Base-by-base conservation (phyloP, 2,329 filamentous ascomycete genomes). In the Neoscytalidium dimidiatum region DNA sequence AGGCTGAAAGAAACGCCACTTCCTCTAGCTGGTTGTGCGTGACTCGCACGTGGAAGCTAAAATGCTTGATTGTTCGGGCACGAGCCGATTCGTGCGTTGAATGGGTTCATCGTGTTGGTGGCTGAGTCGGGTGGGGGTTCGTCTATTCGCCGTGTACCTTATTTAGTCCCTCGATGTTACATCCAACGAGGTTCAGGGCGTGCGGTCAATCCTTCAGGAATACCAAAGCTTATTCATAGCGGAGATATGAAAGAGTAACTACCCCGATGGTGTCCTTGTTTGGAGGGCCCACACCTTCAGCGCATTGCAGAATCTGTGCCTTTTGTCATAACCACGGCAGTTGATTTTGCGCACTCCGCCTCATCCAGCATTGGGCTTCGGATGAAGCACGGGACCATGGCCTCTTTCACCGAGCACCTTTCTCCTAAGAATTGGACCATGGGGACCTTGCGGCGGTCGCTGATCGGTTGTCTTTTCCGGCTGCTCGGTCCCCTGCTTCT, bases 381-480 rank as follows among this genome's bases (percentile, higher is more conserved):
- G 56, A 21, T 60, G 41, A 6, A 71, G 67, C 31, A 74, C 72
- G 8, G 69, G 71, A 0, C 73, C 73, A 67, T 75, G 73, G 0
- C 73, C 73, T 19, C 71, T 63, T 49, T 75, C 73, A 0, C 72
- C 71, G 35, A 74, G 52, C 67, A 70, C 67, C 9, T 64, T 66
- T 28, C 57, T 70, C 26, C 71, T 64, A 8, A 71, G 38, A 14
- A 72, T 61, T 4, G 69, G 67, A 1, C 69, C 69, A 49, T 68
- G 62, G 3, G 66, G 33, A 1, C 35, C 57, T 23, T 63, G 33
- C 7, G 29, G 28, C 14, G 28, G 28, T 14, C 73, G 8, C 19
- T 35, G 56, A n/a, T 17, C 13, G 19, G 41, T 33, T 11, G 38
- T 4, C 9, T 21, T 3, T 31, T 23, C 31, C n/a, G 31, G 38